Evolutionary conservation across 345 rosid genomes (phyloP).

Genomic region (Cardamine occulta): DNA sequence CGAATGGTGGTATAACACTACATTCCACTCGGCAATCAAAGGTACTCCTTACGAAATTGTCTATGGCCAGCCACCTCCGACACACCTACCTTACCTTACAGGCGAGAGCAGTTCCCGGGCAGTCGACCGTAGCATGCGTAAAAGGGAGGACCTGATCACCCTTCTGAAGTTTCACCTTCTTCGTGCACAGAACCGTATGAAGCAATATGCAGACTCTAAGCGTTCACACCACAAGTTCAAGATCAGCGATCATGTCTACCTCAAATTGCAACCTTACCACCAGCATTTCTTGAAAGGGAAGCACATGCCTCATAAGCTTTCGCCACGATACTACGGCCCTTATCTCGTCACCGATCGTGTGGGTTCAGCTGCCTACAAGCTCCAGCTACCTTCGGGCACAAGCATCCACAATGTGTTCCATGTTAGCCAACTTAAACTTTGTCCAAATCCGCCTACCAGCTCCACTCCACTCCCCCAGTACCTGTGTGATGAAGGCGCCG

Average conservation of each 20-base stretch:
- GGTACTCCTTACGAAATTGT: neutral
- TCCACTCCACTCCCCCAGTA: no score
- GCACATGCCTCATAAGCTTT: neutral
- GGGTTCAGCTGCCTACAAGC: neutral
- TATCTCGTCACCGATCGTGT: neutral
- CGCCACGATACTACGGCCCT: neutral
- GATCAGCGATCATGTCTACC: neutral
- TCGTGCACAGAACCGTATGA: no score
- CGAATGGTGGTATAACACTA: neutral
- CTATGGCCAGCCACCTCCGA: neutral
- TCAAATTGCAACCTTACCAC: neutral
- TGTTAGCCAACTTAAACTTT: neutral
- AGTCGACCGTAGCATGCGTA: neutral
- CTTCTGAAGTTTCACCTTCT: no score
- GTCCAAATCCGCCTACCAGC: neutral
- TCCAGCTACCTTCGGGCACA: neutral
- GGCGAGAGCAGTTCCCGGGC: neutral
- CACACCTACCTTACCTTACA: neutral
- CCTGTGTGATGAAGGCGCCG: no score
- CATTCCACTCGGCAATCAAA: neutral
- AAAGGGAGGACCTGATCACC: neutral
- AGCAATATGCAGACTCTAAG: neutral
- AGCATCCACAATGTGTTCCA: neutral
- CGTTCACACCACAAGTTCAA: fast-evolving
- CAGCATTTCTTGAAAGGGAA: neutral